A percentile compares a stretch with the other conserved stretches of the same genome.
Evolutionary conservation across 208 protist species (phyloP).

Genomic region (Leishmania tropica): DNA sequence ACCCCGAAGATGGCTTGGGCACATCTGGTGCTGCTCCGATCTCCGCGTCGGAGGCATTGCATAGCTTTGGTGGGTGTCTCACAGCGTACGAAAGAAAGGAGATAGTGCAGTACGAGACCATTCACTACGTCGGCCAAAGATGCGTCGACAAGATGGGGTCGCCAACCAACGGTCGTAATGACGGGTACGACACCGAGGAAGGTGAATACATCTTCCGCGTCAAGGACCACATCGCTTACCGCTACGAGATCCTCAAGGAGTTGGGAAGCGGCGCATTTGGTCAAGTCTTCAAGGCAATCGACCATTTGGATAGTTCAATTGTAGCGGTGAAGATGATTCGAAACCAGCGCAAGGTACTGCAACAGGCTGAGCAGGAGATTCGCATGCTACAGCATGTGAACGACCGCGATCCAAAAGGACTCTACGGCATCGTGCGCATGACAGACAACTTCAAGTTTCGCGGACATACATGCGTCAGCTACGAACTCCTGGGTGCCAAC

Average conservation of each 20-base stretch:
- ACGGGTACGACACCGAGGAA: constrained; percentile 93
- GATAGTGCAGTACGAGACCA: constrained; percentile 44
- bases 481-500: constrained; percentile 72
- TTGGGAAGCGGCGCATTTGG: constrained; percentile 89
- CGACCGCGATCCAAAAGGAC: constrained; percentile 55
- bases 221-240: constrained; percentile 94
- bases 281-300: constrained; percentile 80
- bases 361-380: constrained; percentile 81
- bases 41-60: constrained; percentile 23
- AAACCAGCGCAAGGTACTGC: constrained; percentile 60
- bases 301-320: constrained; percentile 44
- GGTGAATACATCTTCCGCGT: constrained; percentile 92
- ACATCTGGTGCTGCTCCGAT: constrained; percentile 4
- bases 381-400: constrained; percentile 77
- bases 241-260: constrained; percentile 78
- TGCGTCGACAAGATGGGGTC: constrained; percentile 65
- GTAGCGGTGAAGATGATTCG: constrained; percentile 89
- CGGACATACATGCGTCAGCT: constrained; percentile 79
- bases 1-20: not conserved
- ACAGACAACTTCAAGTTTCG: constrained; percentile 73
- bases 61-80: constrained; percentile 38
- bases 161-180: constrained; percentile 56
- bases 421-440: constrained; percentile 78
- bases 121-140: constrained; percentile 77
- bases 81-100: constrained; percentile 72